Base-by-base conservation (phyloP, 2,329 filamentous ascomycete species). In the Penicillium italicum region DNA sequence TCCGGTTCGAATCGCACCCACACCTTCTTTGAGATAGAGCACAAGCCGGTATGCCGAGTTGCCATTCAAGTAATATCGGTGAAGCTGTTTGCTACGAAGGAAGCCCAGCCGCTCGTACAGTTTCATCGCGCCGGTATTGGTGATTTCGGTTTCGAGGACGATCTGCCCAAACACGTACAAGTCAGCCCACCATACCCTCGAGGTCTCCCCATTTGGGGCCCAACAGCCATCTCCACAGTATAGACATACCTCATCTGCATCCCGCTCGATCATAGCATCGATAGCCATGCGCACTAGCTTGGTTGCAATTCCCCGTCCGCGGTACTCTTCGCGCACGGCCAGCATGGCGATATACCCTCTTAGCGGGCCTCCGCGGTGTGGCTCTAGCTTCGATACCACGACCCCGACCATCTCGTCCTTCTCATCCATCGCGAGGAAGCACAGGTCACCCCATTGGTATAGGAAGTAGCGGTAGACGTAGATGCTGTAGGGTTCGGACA, bases 401-500 rank as follows among this genome's bases (percentile, higher is more conserved):
- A 97, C 92, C 55, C 94, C 94, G 57, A 96, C 84, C 53, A 99
- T 83, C 50, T 70, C 63, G 37, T 70, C 55, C 22, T 71, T 61
- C 59, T 88, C 80, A 42, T 82, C 78, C 60, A 82, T 75, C 36
- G 80, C 77, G 86, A 97, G 90, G 75, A 91, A 97, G 75, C 94
- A 99, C n/a, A 99, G 79, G 69, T 97, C 88, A 5, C 90, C 89
- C 94, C 94, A 99, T 82, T 97, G 91, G 71, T 95, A 96, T 18
- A 99, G 79, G 68, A 99, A 99, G 74, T 99, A 99, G 31, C 94
- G 86, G 74, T 97, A 99, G 56, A 99, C 94, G 77, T 99, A 99
- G 72, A 99, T 97, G 76, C 93, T 97, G 74, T 99, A 99, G 1
- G 94, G 94, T 74, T 99, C 94, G 65, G 93, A 97, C 47, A 99